phyloP scores from a whole-genome alignment of 1,284 basidiomycete species.

The Anthracocystis panici-leucophaei region DNA sequence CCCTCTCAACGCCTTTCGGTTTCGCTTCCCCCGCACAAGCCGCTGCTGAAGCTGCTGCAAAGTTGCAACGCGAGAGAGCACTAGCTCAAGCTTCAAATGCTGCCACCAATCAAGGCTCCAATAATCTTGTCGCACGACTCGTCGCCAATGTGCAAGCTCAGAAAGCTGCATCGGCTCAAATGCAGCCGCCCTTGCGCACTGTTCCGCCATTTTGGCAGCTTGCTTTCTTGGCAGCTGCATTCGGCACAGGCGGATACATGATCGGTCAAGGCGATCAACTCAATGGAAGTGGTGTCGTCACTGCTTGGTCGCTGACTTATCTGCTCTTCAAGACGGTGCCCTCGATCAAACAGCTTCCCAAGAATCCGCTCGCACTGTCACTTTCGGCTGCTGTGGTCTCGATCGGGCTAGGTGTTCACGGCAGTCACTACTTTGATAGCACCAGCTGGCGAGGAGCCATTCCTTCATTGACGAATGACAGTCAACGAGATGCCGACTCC shows the following conservation, averaged over 20 bases:
- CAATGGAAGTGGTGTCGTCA: conserved; percentile 61
- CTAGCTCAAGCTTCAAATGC: conserved; percentile 20
- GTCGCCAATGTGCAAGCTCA: conserved; percentile 33
- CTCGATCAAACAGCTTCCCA: conserved; percentile 28
- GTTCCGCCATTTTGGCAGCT: conserved; percentile 65
- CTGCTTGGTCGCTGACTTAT: conserved; percentile 64
- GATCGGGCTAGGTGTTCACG: conserved; percentile 58
- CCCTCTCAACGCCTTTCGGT: conserved; percentile 56
- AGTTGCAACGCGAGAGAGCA: conserved; percentile 29
- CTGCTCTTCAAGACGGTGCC: conserved; percentile 59
- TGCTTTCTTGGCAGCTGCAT: conserved; percentile 56
- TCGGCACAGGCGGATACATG: conserved; percentile 64
- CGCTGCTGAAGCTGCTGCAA: conserved; percentile 38
- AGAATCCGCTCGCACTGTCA: conserved; percentile 39
- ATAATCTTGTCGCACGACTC: conserved; percentile 32
- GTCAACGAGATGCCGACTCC: not conserved
- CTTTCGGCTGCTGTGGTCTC: conserved; percentile 34
- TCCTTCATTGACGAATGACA: conserved; percentile 32
- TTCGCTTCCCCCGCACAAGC: conserved; percentile 49
- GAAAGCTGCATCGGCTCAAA: conserved; percentile 11
- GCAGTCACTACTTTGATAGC: conserved; percentile 61
- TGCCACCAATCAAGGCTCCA: conserved; percentile 12
- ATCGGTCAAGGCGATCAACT: conserved; percentile 60
- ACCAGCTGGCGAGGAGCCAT: conserved; percentile 61
- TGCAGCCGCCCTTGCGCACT: conserved; percentile 21